Evolutionary conservation across 2,329 filamentous ascomycete genomes (phyloP).

Genomic region (Colletotrichum musae): DNA sequence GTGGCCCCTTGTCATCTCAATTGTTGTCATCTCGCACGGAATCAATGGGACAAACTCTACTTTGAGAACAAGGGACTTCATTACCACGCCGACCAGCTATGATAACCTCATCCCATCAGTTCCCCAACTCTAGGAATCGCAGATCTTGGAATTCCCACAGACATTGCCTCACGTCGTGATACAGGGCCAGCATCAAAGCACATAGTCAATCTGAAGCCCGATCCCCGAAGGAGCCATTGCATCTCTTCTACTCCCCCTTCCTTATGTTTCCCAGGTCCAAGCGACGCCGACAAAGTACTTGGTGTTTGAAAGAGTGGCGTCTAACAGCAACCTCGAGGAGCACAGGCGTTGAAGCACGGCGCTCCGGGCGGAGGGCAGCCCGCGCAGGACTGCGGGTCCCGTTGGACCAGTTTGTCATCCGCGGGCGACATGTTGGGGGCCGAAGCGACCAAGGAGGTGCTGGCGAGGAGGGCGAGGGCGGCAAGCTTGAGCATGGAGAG

Average conservation of each 20-base stretch:
- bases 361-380: not conserved
- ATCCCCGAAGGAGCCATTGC: not conserved
- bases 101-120: not conserved
- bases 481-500: not conserved
- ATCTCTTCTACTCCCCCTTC: too few relatives aligned
- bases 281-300: not conserved
- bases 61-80: not conserved
- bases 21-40: not conserved
- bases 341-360: conserved; percentile 4
- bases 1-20: too few relatives aligned
- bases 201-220: not conserved
- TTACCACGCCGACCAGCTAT: not conserved
- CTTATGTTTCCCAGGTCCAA: not conserved
- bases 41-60: not conserved
- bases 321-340: not conserved
- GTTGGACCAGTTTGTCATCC: not conserved
- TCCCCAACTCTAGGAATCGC: not conserved
- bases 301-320: not conserved
- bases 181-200: not conserved
- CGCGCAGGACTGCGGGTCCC: not conserved
- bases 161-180: not conserved
- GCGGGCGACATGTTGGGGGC: conserved; percentile 1
- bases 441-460: not conserved
- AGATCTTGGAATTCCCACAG: not conserved
- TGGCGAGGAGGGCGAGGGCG: not conserved